Evolutionary conservation across 73 alveolate genomes (phyloP).

Genomic region (Urostyla sp.): DNA sequence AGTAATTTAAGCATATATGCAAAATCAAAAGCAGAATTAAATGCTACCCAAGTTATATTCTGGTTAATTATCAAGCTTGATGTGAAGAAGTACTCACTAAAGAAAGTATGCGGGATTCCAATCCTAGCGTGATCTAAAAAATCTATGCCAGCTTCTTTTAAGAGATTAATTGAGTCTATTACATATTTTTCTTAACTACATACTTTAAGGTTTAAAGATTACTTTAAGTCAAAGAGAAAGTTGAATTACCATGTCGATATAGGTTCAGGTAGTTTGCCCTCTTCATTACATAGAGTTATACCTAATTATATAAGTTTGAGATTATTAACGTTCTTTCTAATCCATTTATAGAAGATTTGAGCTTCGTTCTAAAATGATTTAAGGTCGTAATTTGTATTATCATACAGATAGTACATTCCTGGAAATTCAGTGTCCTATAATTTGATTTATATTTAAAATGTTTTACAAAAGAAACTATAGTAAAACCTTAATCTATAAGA

Average conservation of each 20-base stretch:
- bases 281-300: slow-evolving; percentile 76
- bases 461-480: slow-evolving; percentile 34
- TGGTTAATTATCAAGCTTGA: slow-evolving; percentile 59
- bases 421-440: slow-evolving; percentile 76
- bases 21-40: slow-evolving; percentile 66
- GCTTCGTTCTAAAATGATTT: slow-evolving; percentile 4
- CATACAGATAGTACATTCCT: slow-evolving; percentile 55
- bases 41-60: slow-evolving; percentile 63
- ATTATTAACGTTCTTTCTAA: slow-evolving; percentile 82
- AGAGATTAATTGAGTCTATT: slow-evolving; percentile 7
- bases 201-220: background rate
- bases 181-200: slow-evolving; percentile 15
- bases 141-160: slow-evolving; percentile 32
- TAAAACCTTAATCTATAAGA: slow-evolving; percentile 3
- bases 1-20: slow-evolving; percentile 63
- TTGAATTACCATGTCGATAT: slow-evolving; percentile 87
- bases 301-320: slow-evolving; percentile 88
- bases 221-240: slow-evolving; percentile 69
- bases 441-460: background rate
- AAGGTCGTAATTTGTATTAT: no score
- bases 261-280: slow-evolving; percentile 79
- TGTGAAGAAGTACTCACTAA: slow-evolving; percentile 34
- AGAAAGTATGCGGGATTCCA: slow-evolving; percentile 32
- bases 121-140: background rate
- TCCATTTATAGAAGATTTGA: slow-evolving; percentile 79